Base-by-base conservation (phyloP, 257 asterid genomes). In the Osmanthus fragrans region DNA sequence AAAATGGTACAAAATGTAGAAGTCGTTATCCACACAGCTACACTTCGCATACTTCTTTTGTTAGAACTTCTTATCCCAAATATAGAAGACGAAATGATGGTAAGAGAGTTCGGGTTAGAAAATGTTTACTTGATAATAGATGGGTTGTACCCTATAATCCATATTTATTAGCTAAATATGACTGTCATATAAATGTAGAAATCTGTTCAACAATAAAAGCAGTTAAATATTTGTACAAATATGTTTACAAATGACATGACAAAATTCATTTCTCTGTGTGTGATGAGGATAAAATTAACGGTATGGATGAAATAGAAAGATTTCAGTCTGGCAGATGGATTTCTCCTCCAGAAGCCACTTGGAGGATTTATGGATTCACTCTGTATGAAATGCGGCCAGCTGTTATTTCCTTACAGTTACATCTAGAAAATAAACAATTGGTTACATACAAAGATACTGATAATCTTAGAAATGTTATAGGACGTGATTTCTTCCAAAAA, bases 111-210 rank as follows among this genome's bases (percentile, higher is more conserved):
- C 18, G 9, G 0, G 80, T 77, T 12, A 4, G 74, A 0, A 12
- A 25, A 0, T 2, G 12, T 0, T 0, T 4, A 0, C 23, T 80
- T 0, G 40, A 80, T 12, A 73, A 77, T 3, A 1, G 63, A 4
- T 83, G 80, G 73, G 42, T 77, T 0, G 81, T 79, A 2, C 84
- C 80, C 4, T 79, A 79, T 11, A 72, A 79, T 66, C 49, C 42
- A 0, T 71, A 65, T 27, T 18, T 73, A 3, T 16, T 73, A 0
- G 54, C 32, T 4, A 74, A 33, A 12, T 77, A 25, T 51, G 42
- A 82, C 18, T 82, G 51, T 29, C 76, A 77, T 21, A 56, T 82
- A 0, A 82, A 82, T 56, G 73, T 77, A 0, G 60, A 77, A 11
- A 70, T 81, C 0, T 73, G 79, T 16, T 81, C 72, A 0, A 33